Evolutionary conservation across 306 rosid species (phyloP), one percentile per base, ranked within the genome.

Genomic region (Argentina anserina): DNA sequence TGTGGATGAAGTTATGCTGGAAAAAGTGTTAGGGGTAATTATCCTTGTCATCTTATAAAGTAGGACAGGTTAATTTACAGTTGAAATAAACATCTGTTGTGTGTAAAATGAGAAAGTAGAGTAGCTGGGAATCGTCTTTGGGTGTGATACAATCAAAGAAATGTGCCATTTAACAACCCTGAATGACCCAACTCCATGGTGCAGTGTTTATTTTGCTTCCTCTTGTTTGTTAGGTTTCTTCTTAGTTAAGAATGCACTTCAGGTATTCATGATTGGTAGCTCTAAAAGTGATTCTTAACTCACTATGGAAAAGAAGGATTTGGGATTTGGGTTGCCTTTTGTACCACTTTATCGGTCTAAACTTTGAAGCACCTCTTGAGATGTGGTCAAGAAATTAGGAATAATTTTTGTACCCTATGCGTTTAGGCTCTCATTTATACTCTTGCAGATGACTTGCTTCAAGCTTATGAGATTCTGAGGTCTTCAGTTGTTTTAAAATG

Each of bases 11-110:
- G 86, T 83, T 79, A 89, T 91, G 96, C 88, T 94, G 68, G 96
- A 94, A 81, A 91, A 91, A 88, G 92, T 94, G 63, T 90, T 94
- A 71, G 98, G 98, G 97, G 98, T 94, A 94, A 91, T 78, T 74
- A 45, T 49, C 29, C 23, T 39, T 43, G 25, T 41, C 50, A 3
- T 62, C 60, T n/a, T 40, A 5, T 29, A 59, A 28, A 61, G 63
- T 6, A 49, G 26, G 72, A 46, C 12, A 39, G 46, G 61, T 50
- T 69, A 17, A 34, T 65, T 59, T 45, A 23, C 64, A 28, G 9
- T 70, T 52, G 37, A 12, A 40, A 11, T 61, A 39, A 11, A 23
- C 42, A 56, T 59, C 14, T 37, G 15, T 56, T 74, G 53, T 67
- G 39, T 23, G 15, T 68, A 25, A 2, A 50, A 69, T 62, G 71